These are phyloP conservation scores for Microthlaspi erraticum DNA, from an alignment of 345 rosid genomes.

Conservation along the genomic window DNA sequence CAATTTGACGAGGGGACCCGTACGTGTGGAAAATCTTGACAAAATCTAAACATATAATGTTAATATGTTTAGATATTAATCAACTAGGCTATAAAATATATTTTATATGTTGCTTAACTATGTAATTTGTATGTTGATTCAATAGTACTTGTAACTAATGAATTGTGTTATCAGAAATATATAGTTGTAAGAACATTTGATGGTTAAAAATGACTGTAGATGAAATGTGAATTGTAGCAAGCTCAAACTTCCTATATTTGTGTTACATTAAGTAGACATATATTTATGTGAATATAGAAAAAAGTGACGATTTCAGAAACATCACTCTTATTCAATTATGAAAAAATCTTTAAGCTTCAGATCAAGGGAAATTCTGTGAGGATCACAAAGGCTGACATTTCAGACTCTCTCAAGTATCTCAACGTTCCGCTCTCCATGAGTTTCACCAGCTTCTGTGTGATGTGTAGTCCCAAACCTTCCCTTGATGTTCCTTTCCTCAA, in stretches of 20 bases:
- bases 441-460: slow-evolving; percentile 75
- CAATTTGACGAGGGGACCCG: slow-evolving; percentile 28
- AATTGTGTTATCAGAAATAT: too few species aligned
- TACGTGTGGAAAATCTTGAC: background rate
- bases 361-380: slow-evolving; percentile 68
- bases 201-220: too few species aligned
- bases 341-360: slow-evolving; percentile 10
- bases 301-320: background rate
- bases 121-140: too few species aligned
- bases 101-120: too few species aligned
- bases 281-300: background rate
- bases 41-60: background rate
- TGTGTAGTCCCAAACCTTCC: slow-evolving; percentile 82
- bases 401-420: slow-evolving; percentile 77
- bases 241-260: slow-evolving; percentile 3
- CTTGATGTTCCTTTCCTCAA: slow-evolving; percentile 56
- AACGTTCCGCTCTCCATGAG: slow-evolving; percentile 76
- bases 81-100: too few species aligned
- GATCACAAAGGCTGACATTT: slow-evolving; percentile 67
- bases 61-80: too few species aligned
- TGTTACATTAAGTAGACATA: slow-evolving; percentile 15
- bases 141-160: too few species aligned
- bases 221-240: too few species aligned
- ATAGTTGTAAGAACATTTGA: too few species aligned
- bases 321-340: slow-evolving; percentile 2